Evolutionary conservation across 352 stramenopile species (phyloP).

Genomic region (Phytophthora macrochlamydospora): DNA sequence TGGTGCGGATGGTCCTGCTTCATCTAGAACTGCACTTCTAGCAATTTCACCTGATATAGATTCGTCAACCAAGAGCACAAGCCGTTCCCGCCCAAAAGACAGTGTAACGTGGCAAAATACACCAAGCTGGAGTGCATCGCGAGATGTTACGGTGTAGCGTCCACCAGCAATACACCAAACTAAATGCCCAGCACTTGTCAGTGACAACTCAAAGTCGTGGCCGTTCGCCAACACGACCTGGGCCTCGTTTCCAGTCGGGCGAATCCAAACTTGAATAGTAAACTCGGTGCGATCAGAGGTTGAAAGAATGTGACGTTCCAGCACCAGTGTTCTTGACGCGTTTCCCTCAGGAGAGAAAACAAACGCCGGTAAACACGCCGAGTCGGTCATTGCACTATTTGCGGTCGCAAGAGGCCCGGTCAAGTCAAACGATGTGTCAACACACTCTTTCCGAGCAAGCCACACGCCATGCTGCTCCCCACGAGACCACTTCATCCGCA

Average conservation of each 20-base stretch:
- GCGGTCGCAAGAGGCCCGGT: constrained; percentile 32
- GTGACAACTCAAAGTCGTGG: constrained; percentile 58
- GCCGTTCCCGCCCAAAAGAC: constrained; percentile 40
- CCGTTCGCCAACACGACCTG: constrained; percentile 70
- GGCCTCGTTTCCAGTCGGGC: constrained; percentile 25
- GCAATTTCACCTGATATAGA: constrained; percentile 39
- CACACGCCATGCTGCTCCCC: constrained; percentile 84
- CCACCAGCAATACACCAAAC: constrained; percentile 57
- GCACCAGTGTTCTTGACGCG: constrained; percentile 47
- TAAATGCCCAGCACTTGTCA: constrained; percentile 47
- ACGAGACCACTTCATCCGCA: constrained; percentile 82
- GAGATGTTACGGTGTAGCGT: constrained; percentile 41
- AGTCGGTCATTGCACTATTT: constrained; percentile 64
- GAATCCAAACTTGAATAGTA: constrained; percentile 75
- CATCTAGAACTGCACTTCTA: constrained; percentile 30
- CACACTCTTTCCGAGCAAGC: constrained; percentile 57
- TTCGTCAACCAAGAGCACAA: constrained; percentile 55
- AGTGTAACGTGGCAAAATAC: constrained; percentile 71
- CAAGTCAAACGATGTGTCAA: constrained; percentile 46
- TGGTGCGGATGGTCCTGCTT: constrained; percentile 25
- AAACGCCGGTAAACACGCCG: constrained; percentile 41
- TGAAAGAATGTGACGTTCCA: constrained; percentile 69
- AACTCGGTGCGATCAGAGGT: constrained; percentile 58
- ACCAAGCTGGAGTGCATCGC: constrained; percentile 44
- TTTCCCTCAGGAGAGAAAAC: constrained; percentile 69